Evolutionary conservation across 2,329 filamentous ascomycete genomes (phyloP), one percentile per base, ranked within the genome.

Genomic region (Lasiodiplodia sp.): DNA sequence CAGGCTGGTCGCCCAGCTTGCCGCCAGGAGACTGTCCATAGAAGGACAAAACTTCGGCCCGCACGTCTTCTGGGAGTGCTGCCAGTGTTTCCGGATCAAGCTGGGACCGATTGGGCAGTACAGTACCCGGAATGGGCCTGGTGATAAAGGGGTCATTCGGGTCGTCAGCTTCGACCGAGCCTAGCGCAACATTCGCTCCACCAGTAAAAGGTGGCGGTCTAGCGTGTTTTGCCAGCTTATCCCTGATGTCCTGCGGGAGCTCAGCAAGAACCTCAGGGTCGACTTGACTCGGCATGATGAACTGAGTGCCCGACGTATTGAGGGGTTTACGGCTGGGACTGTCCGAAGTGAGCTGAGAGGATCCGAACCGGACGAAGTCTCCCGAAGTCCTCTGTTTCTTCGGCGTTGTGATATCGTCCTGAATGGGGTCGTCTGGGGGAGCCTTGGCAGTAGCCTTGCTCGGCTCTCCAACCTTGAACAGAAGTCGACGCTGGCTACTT

Each of bases 241-340:
- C 89, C 69, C 93, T 87, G 71, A 98, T 97, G 76, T 97, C 93
- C 38, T 84, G 85, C 0, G 95, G 95, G 3, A 99, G 84, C 74
- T 96, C 94, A 1, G 91, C 91, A 3, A 98, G 80, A 0, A 97
- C 91, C n/a, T 86, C 84, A 0, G 91, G 90, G 76, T 99, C 96
- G 2, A 92, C 87, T 72, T 97, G 92, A 1, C 87, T 87, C 0
- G 96, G 96, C 73, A 99, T 85, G 57, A 98, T 88, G 75, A 99
- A 99, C 75, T 99, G 96, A 0, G 95, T 97, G 2, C 95, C 93
- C 3, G 89, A 84, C 3, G 93, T 87, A 74, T 97, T 97, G 25
- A 97, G 82, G 1, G 90, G 90, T 70, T 86, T 91, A 25, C 81
- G 91, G 82, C 79, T 88, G 82, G 71, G 82, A 69, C 77, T 92